These are phyloP conservation scores for Triticum turgidum DNA, from an alignment of 176 grass and related monocot species.

Conservation along the genomic window DNA sequence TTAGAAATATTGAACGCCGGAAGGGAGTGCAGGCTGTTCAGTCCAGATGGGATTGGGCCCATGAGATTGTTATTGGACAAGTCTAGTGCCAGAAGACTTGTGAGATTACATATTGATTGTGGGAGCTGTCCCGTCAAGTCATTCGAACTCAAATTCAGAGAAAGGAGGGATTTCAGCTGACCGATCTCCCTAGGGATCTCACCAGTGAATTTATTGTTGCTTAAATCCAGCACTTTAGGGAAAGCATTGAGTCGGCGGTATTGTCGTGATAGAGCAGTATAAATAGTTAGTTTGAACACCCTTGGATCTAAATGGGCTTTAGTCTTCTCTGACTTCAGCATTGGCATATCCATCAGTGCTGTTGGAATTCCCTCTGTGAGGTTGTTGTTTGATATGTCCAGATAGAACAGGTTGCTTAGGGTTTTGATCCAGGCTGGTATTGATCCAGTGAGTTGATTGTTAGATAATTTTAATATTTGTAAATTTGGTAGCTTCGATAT, in stretches of 20 bases:
- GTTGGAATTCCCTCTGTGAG: constrained; percentile 26
- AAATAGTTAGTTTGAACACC: constrained; percentile 6
- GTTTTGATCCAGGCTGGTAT: constrained; percentile 28
- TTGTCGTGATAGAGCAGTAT: not conserved
- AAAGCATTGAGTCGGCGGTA: not conserved
- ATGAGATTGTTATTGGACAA: constrained; percentile 11
- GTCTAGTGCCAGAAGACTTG: not conserved
- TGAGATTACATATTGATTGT: constrained; percentile 4
- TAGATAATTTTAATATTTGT: not conserved
- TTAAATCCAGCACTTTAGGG: not conserved
- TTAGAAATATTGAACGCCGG: not conserved
- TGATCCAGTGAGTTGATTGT: constrained; percentile 30
- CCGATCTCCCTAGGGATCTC: constrained; percentile 17
- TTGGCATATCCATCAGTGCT: not conserved
- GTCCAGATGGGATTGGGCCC: not conserved
- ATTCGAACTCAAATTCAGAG: constrained; percentile 2
- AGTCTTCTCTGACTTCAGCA: not conserved
- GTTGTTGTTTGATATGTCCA: constrained; percentile 36
- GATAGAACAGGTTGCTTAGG: not conserved
- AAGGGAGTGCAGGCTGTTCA: constrained; percentile 10
- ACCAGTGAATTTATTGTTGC: not conserved
- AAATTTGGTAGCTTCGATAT: constrained; percentile 30
- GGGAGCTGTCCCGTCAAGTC: constrained; percentile 1
- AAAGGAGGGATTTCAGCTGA: not conserved
- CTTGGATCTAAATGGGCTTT: not conserved